Evolutionary conservation across 257 asterid genomes (phyloP), one percentile per base, ranked within the genome.

Genomic region (Echium plantagineum): DNA sequence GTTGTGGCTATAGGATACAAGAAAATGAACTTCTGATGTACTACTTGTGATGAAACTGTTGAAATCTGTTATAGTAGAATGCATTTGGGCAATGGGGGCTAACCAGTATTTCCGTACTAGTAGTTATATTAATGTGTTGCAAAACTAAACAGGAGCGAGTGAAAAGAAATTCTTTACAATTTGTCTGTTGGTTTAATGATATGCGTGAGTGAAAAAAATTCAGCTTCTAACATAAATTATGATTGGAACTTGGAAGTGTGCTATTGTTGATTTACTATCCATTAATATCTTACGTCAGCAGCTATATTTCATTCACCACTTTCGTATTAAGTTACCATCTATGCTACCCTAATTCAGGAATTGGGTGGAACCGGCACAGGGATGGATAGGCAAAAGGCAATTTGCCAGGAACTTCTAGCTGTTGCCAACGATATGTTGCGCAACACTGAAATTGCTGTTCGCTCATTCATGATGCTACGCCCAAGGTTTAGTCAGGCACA

Each of bases 381-480:
- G 62, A 77, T 81, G 90, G 99, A 89, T 72, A 82, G 97, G 26
- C 95, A 89, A 75, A 93, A 84, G 82, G 84, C 81, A 58, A 73
- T 85, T 42, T 73, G 82, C 66, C 89, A 86, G 72, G 97, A 84
- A 79, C 82, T 86, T 57, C 86, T 93, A 97, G 57, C 72, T 49
- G 91, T 64, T 58, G 90, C 74, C 35, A 93, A 89, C 69, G 95
- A 93, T 71, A 84, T 93, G 83, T 82, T 93, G 59, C 84, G 89
- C 54, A 84, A 93, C 69, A 76, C 99, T 19, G 99, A 93, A 78
- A 77, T 83, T 62, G 97, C 95, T 17, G 86, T 93, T 57, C 87
- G 99, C 52, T 93, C 99, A 63, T 93, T 82, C 77, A 84, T 86
- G 94, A 93, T 89, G 81, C 68, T 89, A 64, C 79, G 84, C 21